These are phyloP conservation scores for Lactarius hatsudake DNA, from an alignment of 768 basidiomycete genomes.

Conservation along the genomic window DNA sequence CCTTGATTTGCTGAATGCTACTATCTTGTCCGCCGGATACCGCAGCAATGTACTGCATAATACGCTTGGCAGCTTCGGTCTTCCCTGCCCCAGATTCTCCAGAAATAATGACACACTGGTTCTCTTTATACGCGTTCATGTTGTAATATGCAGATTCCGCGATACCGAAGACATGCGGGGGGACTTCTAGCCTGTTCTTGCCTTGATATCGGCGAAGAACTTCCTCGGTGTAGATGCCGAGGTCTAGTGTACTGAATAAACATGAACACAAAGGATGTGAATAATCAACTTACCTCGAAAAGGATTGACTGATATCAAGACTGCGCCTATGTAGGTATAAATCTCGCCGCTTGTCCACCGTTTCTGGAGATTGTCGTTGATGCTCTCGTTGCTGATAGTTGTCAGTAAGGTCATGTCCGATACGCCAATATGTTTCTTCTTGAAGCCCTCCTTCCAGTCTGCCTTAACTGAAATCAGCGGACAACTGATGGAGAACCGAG, in stretches of 20 bases:
- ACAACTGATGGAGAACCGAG: not conserved
- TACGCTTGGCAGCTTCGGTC: slow-evolving; percentile 98
- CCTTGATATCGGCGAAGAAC: slow-evolving; percentile 82
- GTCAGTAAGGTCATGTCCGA: slow-evolving; percentile 97
- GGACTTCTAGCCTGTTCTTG: slow-evolving; percentile 97
- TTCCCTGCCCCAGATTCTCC: slow-evolving; percentile 99
- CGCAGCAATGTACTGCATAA: slow-evolving; percentile 99
- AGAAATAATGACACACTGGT: slow-evolving; percentile 99
- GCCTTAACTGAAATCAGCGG: slow-evolving; percentile 51
- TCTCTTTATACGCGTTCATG: slow-evolving; percentile 99
- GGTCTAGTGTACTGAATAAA: slow-evolving; percentile 50
- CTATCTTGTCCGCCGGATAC: slow-evolving; percentile 86
- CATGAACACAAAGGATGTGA: not conserved
- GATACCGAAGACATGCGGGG: slow-evolving; percentile 96
- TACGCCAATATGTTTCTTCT: slow-evolving; percentile 98
- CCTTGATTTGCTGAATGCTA: slow-evolving; percentile 96
- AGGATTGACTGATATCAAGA: slow-evolving; percentile 98
- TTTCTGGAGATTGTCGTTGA: slow-evolving; percentile 98
- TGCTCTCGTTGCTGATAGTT: slow-evolving; percentile 94
- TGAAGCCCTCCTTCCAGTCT: slow-evolving; percentile 99
- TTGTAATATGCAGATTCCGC: slow-evolving; percentile 98
- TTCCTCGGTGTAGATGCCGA: slow-evolving; percentile 96
- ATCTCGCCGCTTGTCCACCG: slow-evolving; percentile 95
- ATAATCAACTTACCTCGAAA: slow-evolving; percentile 65
- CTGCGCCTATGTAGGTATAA: slow-evolving; percentile 98